These are phyloP conservation scores for Phytophthora fragariaefolia DNA, from an alignment of 352 stramenopile genomes.

Conservation along the genomic window DNA sequence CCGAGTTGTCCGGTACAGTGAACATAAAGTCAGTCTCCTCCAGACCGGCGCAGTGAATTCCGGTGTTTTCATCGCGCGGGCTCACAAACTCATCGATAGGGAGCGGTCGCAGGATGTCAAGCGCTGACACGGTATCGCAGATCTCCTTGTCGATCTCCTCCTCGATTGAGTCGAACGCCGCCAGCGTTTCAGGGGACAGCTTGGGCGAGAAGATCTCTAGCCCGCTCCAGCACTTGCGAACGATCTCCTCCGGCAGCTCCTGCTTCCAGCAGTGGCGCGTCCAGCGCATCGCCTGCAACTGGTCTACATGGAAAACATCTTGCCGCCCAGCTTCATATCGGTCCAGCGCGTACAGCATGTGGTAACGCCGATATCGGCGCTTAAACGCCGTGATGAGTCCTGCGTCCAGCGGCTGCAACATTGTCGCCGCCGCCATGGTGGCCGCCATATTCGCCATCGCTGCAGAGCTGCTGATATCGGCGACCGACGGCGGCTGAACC, in stretches of 20 bases:
- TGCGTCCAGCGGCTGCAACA: conserved; percentile 47
- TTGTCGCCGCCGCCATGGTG: conserved; percentile 26
- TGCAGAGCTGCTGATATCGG: conserved; percentile 16
- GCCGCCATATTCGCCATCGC: conserved; percentile 23
- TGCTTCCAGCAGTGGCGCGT: conserved; percentile 55
- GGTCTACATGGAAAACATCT: conserved; percentile 57
- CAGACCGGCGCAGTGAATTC: conserved; percentile 50
- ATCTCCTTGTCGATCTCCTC: conserved; percentile 57
- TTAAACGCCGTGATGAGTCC: conserved; percentile 60
- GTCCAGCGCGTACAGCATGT: conserved; percentile 62
- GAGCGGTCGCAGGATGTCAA: conserved; percentile 49
- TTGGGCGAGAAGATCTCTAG: conserved; percentile 41
- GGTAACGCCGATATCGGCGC: conserved; percentile 57
- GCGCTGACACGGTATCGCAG: conserved; percentile 48
- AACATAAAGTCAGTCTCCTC: conserved; percentile 55
- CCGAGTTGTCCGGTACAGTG: conserved; percentile 40
- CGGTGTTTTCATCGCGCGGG: conserved; percentile 49
- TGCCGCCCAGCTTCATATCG: conserved; percentile 51
- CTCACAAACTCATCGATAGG: conserved; percentile 60
- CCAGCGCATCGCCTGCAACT: conserved; percentile 64
- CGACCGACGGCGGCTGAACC: not conserved
- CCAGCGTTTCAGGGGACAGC: conserved; percentile 24
- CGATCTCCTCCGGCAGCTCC: conserved; percentile 37
- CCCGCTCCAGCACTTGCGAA: conserved; percentile 52
- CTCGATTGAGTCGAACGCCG: conserved; percentile 46